phyloP scores from a whole-genome alignment of 805 yeast species.

The Saturnispora bothae region DNA sequence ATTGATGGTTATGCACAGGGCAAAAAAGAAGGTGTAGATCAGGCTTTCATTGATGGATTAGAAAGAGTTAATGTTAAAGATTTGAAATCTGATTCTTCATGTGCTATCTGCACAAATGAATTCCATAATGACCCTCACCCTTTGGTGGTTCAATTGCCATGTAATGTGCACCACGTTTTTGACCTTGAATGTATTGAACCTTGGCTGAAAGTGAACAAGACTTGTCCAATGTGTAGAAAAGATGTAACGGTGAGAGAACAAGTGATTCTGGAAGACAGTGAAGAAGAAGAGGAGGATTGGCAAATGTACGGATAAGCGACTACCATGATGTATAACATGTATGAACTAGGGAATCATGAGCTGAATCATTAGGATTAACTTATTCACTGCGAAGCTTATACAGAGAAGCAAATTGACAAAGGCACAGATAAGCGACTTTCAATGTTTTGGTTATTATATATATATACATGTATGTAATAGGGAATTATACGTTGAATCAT shows the following conservation, averaged over 20 bases:
- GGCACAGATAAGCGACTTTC: too few relatives aligned
- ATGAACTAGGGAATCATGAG: too few relatives aligned
- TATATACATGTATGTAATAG: background rate
- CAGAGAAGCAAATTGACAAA: too few relatives aligned
- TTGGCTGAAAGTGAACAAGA: constrained; percentile 65
- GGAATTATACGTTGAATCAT: too few relatives aligned
- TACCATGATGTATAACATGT: too few relatives aligned
- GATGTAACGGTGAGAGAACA: constrained; percentile 47
- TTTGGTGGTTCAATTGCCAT: constrained; percentile 63
- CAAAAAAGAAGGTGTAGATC: constrained; percentile 57
- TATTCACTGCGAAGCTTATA: too few relatives aligned
- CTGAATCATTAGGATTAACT: too few relatives aligned
- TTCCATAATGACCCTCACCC: constrained; percentile 70
- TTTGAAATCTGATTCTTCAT: constrained; percentile 42
- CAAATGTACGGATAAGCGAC: constrained; percentile 78
- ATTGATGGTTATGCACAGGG: too few relatives aligned
- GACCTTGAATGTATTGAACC: constrained; percentile 88
- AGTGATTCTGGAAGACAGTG: constrained; percentile 32
- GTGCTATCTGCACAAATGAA: constrained; percentile 76
- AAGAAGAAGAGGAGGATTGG: constrained; percentile 63
- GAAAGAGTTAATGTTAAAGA: constrained; percentile 50
- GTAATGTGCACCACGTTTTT: constrained; percentile 58
- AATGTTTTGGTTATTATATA: background rate
- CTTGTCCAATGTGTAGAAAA: constrained; percentile 82
- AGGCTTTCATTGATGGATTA: constrained; percentile 61